Conservation (phyloP, 2,329 filamentous ascomycete genomes). For the Epichloe baconii region DNA sequence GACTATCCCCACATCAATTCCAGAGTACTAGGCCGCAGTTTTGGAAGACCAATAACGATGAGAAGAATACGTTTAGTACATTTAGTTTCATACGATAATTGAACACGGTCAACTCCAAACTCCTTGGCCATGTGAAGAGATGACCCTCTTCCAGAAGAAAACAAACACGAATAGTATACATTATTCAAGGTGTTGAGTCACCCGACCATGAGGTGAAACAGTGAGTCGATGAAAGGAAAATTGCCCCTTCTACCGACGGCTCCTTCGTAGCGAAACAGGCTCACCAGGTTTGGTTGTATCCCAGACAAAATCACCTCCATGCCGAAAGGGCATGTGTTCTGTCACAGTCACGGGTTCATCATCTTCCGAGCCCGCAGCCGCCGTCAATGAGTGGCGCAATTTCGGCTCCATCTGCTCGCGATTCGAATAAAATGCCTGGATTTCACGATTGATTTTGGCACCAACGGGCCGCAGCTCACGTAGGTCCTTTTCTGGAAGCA, state of each 20-base stretch:
- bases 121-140: neutral
- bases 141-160: neutral
- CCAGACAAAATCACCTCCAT: constrained; percentile 18
- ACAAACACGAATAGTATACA: neutral
- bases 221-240: no score
- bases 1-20: constrained; percentile 1
- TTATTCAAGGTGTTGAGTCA: no score
- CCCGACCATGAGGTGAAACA: no score
- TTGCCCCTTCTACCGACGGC: neutral
- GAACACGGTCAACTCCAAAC: constrained; percentile 2
- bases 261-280: neutral
- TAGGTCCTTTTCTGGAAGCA: constrained; percentile 23
- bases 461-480: constrained; percentile 19
- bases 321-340: constrained; percentile 4
- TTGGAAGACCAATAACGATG: constrained; percentile 6
- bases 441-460: constrained; percentile 25
- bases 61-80: constrained; percentile 8
- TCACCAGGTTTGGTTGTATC: constrained; percentile 15
- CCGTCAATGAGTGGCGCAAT: constrained; percentile 9
- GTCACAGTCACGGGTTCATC: constrained; percentile 9
- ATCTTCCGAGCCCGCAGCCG: constrained; percentile 3
- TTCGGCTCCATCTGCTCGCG: constrained; percentile 23
- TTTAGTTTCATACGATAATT: constrained; percentile 5
- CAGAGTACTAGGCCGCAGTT: constrained; percentile 1
- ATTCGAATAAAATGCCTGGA: constrained; percentile 21